These are phyloP conservation scores for Barnettozyma californica DNA, from an alignment of 805 yeast species.

Conservation along the genomic window DNA sequence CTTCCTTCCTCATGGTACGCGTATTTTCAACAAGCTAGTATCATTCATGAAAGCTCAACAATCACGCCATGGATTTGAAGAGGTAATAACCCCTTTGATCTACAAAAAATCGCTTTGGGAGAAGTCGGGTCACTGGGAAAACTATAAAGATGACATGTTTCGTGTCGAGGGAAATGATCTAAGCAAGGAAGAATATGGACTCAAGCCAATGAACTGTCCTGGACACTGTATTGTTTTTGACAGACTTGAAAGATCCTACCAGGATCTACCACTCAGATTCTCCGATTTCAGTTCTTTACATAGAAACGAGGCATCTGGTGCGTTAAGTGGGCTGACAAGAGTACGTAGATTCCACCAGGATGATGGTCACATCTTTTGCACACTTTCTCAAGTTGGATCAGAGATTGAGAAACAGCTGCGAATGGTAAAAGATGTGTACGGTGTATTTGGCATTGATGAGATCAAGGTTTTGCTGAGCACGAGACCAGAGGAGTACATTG, in stretches of 20 bases:
- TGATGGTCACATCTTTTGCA: conserved; percentile 95
- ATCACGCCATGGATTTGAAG: conserved; percentile 75
- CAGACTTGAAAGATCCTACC: conserved; percentile 70
- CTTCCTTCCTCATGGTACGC: conserved; percentile 88
- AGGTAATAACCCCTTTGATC: conserved; percentile 88
- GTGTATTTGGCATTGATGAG: conserved; percentile 38
- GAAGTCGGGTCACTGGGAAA: conserved; percentile 92
- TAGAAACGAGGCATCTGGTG: conserved; percentile 93
- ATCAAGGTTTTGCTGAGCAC: conserved; percentile 76
- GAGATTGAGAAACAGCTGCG: conserved; percentile 73
- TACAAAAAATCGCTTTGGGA: conserved; percentile 84
- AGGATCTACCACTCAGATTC: conserved; percentile 79
- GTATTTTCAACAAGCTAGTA: conserved; percentile 73
- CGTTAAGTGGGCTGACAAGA: conserved; percentile 85
- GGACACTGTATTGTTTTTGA: conserved; percentile 87
- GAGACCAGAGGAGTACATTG: conserved; percentile 79
- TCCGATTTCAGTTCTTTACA: conserved; percentile 91
- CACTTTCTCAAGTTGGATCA: conserved; percentile 61
- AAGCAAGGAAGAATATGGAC: conserved; percentile 54
- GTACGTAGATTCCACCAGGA: conserved; percentile 96
- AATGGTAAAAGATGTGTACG: conserved; percentile 71
- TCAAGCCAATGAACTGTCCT: conserved; percentile 95
- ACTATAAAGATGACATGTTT: conserved; percentile 93
- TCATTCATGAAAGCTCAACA: conserved; percentile 85
- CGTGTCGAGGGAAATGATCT: conserved; percentile 57